Percentiles rank a stretch among this genome's conserved stretches.
phyloP scores from a whole-genome alignment of 2,329 filamentous ascomycete species.

The Neurospora crassa region DNA sequence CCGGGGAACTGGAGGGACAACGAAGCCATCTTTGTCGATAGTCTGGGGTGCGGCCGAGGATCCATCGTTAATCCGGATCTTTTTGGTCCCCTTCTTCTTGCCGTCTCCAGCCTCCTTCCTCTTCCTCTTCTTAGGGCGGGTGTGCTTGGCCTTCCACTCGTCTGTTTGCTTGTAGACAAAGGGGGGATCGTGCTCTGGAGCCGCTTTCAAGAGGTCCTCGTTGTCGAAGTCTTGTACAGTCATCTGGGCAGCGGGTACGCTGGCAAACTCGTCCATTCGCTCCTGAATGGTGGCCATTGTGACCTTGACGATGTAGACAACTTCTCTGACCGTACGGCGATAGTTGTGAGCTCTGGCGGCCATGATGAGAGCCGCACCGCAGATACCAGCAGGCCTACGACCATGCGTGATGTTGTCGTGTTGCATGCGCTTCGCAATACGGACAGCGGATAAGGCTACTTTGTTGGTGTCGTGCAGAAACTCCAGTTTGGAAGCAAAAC shows the following conservation, averaged over 20 bases:
- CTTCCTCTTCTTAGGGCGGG: constrained; percentile 37
- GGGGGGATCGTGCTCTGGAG: constrained; percentile 60
- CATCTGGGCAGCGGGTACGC: constrained; percentile 73
- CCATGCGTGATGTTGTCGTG: constrained; percentile 96
- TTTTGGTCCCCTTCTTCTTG: constrained; percentile 23
- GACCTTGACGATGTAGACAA: constrained; percentile 97
- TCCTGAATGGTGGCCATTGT: constrained; percentile 89
- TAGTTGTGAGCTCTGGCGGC: constrained; percentile 98
- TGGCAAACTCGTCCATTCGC: constrained; percentile 83
- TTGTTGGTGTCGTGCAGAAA: constrained; percentile 74
- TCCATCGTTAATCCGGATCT: neutral
- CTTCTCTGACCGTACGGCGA: constrained; percentile 80
- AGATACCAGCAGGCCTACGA: constrained; percentile 85
- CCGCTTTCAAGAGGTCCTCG: constrained; percentile 36
- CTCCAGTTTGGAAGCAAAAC: constrained; percentile 85
- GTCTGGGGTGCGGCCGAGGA: constrained; percentile 23
- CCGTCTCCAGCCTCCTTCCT: constrained; percentile 34
- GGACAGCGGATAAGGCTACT: constrained; percentile 79
- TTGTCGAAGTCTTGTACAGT: constrained; percentile 78
- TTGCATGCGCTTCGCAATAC: constrained; percentile 86
- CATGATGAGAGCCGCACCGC: constrained; percentile 87
- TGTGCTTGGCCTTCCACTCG: constrained; percentile 38
- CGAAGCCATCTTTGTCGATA: constrained; percentile 58
- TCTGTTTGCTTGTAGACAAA: constrained; percentile 62
- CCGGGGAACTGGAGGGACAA: constrained; percentile 45